These are phyloP conservation scores for Globisporangium apiculatum DNA, from an alignment of 352 stramenopile species.

Conservation along the genomic window DNA sequence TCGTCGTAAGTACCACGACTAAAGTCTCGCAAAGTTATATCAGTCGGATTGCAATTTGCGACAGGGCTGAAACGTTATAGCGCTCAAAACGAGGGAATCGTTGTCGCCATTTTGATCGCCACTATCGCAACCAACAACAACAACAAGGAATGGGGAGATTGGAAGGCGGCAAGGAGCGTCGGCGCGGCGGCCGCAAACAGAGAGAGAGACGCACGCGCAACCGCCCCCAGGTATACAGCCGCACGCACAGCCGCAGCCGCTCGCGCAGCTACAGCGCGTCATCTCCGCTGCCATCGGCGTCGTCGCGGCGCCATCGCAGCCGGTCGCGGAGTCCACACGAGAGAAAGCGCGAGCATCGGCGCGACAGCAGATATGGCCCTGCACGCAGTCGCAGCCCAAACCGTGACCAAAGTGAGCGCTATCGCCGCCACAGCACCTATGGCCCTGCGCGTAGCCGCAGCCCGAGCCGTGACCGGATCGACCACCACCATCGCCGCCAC, in stretches of 20 bases:
- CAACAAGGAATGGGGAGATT: neutral
- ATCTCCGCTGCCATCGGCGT: neutral
- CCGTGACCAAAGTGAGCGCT: neutral
- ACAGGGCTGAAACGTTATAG: too few species aligned
- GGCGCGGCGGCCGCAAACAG: conserved; percentile 9
- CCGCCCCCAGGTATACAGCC: neutral
- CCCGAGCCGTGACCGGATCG: neutral
- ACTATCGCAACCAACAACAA: neutral
- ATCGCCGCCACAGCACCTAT: neutral
- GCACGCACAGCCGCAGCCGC: conserved; percentile 7
- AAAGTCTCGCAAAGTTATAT: too few species aligned
- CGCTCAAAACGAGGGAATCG: too few species aligned
- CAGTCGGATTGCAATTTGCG: too few species aligned
- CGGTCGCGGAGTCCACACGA: conserved; percentile 8
- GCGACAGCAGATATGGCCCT: neutral
- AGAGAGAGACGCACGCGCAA: conserved; percentile 6
- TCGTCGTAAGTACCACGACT: too few species aligned
- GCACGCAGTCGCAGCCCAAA: conserved; percentile 8
- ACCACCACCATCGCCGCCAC: neutral
- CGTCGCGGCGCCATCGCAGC: conserved; percentile 2
- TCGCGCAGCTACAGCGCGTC: conserved; percentile 14
- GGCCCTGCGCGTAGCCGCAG: too few species aligned
- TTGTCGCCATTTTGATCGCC: neutral
- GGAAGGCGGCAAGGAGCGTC: conserved; percentile 1
- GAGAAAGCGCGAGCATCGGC: neutral